phyloP scores from a whole-genome alignment of 2,329 filamentous ascomycete species.

The Incumbomyces lentus region DNA sequence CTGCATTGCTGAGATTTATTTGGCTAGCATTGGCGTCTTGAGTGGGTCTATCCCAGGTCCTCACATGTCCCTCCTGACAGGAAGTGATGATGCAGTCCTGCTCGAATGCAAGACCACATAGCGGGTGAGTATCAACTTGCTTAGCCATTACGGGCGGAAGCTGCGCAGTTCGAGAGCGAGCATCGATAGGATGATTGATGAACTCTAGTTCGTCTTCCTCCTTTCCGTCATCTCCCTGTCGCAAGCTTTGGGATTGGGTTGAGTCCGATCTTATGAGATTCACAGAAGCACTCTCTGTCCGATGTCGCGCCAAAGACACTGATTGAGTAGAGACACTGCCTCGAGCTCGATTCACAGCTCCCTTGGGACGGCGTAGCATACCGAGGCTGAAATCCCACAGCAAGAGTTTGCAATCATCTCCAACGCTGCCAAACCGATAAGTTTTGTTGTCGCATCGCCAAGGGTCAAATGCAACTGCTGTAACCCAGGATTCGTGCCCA shows the following conservation, averaged over 20 bases:
- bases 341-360: conserved; percentile 29
- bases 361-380: conserved; percentile 87
- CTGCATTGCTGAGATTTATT: too few relatives aligned
- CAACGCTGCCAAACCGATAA: conserved; percentile 92
- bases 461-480: conserved; percentile 84
- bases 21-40: conserved; percentile 26
- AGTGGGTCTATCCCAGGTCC: conserved; percentile 59
- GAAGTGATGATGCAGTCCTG: conserved; percentile 87
- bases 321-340: conserved; percentile 39
- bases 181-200: conserved; percentile 70
- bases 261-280: conserved; percentile 62
- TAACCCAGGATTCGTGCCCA: conserved; percentile 93
- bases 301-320: conserved; percentile 42
- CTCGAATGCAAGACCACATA: conserved; percentile 87
- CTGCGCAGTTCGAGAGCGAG: conserved; percentile 72
- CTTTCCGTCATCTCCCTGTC: conserved; percentile 25
- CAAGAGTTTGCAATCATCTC: conserved; percentile 80
- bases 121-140: conserved; percentile 70
- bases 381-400: conserved; percentile 97
- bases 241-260: conserved; percentile 32
- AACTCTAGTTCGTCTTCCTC: conserved; percentile 45
- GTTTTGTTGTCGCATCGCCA: conserved; percentile 95
- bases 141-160: conserved; percentile 85
- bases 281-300: conserved; percentile 50
- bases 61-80: conserved; percentile 72